Percentiles rank a stretch among this genome's conserved stretches.
These are phyloP conservation scores for Symbiotaphrina buchneri DNA, from an alignment of 495 filamentous ascomycete species.

Conservation along the genomic window DNA sequence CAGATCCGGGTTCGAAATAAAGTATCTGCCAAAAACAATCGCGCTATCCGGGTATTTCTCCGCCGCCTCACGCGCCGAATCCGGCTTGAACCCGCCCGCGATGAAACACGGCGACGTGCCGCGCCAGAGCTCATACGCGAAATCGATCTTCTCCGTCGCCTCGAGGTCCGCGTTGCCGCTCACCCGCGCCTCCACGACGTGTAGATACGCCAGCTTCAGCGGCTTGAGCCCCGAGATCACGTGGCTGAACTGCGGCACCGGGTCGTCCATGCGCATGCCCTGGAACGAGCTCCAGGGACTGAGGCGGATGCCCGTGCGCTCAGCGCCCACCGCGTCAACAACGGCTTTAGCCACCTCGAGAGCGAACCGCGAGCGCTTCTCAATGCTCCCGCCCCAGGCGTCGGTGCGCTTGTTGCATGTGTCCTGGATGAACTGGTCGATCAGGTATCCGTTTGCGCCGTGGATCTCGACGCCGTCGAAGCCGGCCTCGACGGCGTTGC, in stretches of 20 bases:
- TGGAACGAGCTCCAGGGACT: conserved; percentile 17
- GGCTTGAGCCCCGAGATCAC: conserved; percentile 7
- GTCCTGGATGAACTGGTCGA: conserved; percentile 29
- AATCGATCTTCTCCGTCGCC: background rate
- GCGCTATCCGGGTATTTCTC: conserved; percentile 5
- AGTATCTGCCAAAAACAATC: conserved; percentile 10
- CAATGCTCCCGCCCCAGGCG: conserved; percentile 23
- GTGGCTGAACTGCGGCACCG: conserved; percentile 8
- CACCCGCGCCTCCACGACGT: background rate
- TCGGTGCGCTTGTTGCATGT: conserved; percentile 28
- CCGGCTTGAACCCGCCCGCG: conserved; percentile 9
- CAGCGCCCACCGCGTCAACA: conserved; percentile 13
- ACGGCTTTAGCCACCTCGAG: conserved; percentile 21
- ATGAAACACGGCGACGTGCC: conserved; percentile 3
- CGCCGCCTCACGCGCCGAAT: conserved; percentile 7
- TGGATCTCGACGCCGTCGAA: conserved; percentile 66
- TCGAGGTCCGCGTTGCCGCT: background rate
- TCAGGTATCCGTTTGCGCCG: conserved; percentile 30
- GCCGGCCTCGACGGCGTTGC: conserved; percentile 41
- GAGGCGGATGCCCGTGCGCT: conserved; percentile 18
- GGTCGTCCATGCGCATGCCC: conserved; percentile 8
- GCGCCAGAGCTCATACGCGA: background rate
- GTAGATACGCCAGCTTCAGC: background rate
- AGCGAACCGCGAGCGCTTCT: conserved; percentile 23
- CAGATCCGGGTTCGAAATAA: conserved; percentile 10